Percentiles rank a stretch among this genome's conserved stretches.
These are phyloP conservation scores for Herpetomonas samuelpessoai DNA, from an alignment of 208 protist genomes.

Conservation along the genomic window DNA sequence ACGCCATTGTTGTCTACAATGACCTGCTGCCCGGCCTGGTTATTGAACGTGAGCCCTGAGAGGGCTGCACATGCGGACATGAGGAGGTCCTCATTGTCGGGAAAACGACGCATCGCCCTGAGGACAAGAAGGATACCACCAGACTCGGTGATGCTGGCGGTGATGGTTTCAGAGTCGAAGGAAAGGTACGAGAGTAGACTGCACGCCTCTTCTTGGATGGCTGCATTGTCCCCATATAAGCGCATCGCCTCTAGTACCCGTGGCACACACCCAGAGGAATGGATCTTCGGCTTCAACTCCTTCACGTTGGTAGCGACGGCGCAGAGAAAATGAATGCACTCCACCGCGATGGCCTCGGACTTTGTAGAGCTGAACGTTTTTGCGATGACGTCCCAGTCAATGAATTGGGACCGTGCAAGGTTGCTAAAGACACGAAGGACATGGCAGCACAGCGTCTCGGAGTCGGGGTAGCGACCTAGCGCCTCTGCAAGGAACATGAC, in stretches of 20 bases:
- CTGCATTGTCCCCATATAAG: constrained; percentile 45
- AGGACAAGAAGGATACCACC: constrained; percentile 75
- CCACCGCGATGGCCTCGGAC: constrained; percentile 60
- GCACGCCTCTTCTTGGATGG: constrained; percentile 81
- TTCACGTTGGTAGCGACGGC: constrained; percentile 85
- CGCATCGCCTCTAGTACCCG: constrained; percentile 79
- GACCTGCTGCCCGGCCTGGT: constrained; percentile 72
- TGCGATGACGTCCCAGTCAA: constrained; percentile 72
- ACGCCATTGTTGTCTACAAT: constrained; percentile 79
- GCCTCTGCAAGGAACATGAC: constrained; percentile 68
- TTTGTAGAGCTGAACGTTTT: constrained; percentile 56
- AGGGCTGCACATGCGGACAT: constrained; percentile 81
- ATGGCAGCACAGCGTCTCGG: constrained; percentile 67
- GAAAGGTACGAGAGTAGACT: constrained; percentile 89
- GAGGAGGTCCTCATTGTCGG: constrained; percentile 77
- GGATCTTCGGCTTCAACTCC: constrained; percentile 76
- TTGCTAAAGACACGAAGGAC: constrained; percentile 81
- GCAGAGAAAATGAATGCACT: constrained; percentile 79
- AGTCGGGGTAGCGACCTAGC: constrained; percentile 54
- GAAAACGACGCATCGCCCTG: constrained; percentile 79
- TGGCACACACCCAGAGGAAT: constrained; percentile 69
- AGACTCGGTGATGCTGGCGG: constrained; percentile 67
- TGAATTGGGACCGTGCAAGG: constrained; percentile 68
- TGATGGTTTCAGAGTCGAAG: constrained; percentile 90
- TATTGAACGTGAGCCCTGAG: constrained; percentile 87